Conservation (phyloP, 139 green algal genomes). For the Tetradesmus obliquus region DNA sequence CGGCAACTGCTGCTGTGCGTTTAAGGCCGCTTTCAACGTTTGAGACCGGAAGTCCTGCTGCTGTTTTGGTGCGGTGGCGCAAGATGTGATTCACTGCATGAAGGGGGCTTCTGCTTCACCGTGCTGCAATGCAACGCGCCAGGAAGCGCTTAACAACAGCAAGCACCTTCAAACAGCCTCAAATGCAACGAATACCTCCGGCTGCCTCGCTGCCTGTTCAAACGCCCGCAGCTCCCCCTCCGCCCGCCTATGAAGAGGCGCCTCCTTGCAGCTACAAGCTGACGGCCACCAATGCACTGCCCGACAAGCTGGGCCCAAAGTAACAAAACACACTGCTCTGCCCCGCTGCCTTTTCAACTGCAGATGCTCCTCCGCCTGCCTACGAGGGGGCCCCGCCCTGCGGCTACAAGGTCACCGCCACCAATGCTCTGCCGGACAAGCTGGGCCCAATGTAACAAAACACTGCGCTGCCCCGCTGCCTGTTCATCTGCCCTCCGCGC, state of each 20-base stretch:
- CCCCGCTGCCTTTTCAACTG: neutral
- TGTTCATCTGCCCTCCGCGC: neutral
- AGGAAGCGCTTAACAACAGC: too few species aligned
- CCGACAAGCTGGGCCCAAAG: neutral
- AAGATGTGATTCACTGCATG: too few species aligned
- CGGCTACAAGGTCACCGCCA: neutral
- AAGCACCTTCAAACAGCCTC: too few species aligned
- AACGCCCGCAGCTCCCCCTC: neutral
- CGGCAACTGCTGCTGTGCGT: too few species aligned
- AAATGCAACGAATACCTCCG: too few species aligned
- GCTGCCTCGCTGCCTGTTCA: neutral
- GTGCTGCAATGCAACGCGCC: too few species aligned
- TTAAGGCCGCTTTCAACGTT: too few species aligned
- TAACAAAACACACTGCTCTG: neutral
- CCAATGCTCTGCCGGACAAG: neutral
- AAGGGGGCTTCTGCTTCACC: too few species aligned
- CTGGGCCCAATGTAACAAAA: neutral
- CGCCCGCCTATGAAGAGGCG: neutral
- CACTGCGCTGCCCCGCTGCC: neutral
- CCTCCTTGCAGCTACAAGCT: neutral
- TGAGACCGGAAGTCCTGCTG: too few species aligned
- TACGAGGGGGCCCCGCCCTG: neutral
- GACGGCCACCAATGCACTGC: neutral
- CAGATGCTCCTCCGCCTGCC: neutral
- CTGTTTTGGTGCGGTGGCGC: too few species aligned